Conservation (phyloP, 495 filamentous ascomycete genomes). For the Podospora anserina region DNA sequence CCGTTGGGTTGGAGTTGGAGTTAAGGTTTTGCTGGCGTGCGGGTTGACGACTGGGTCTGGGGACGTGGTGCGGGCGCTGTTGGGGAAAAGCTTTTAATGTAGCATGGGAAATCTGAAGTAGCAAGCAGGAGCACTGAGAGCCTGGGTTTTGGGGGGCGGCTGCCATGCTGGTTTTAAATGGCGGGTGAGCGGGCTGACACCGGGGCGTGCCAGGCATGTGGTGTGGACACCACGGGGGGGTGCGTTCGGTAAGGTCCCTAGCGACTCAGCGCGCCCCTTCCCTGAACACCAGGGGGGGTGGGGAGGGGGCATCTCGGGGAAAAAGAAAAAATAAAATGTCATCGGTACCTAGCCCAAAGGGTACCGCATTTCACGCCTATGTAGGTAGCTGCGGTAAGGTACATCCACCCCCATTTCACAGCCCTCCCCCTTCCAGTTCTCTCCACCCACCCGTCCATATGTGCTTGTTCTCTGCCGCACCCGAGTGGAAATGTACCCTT, state of each 20-base stretch:
- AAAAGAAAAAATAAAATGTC: slow-evolving; percentile 18
- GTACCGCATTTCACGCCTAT: slow-evolving; percentile 16
- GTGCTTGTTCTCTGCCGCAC: neutral
- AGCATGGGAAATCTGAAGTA: slow-evolving; percentile 33
- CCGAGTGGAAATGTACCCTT: neutral
- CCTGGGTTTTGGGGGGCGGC: slow-evolving; percentile 30
- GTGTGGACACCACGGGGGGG: slow-evolving; percentile 18
- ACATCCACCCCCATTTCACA: slow-evolving; percentile 10
- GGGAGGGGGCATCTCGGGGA: slow-evolving; percentile 21
- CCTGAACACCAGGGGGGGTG: slow-evolving; percentile 22
- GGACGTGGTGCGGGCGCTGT: slow-evolving; percentile 20
- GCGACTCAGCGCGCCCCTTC: slow-evolving; percentile 32
- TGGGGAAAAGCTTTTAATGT: slow-evolving; percentile 29
- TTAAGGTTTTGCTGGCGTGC: slow-evolving; percentile 8
- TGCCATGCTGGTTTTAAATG: slow-evolving; percentile 40
- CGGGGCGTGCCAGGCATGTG: slow-evolving; percentile 26
- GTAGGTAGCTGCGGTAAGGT: slow-evolving; percentile 13
- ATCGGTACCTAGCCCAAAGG: slow-evolving; percentile 21
- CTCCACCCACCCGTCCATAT: too few species aligned
- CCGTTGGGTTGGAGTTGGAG: slow-evolving; percentile 6
- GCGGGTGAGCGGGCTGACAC: slow-evolving; percentile 27
- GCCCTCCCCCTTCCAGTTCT: neutral
- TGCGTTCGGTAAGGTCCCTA: slow-evolving; percentile 22
- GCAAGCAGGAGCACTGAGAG: slow-evolving; percentile 25
- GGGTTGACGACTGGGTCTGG: slow-evolving; percentile 12